These are phyloP conservation scores for Dioscorea alata DNA, from an alignment of 106 monocot genomes.

Conservation along the genomic window DNA sequence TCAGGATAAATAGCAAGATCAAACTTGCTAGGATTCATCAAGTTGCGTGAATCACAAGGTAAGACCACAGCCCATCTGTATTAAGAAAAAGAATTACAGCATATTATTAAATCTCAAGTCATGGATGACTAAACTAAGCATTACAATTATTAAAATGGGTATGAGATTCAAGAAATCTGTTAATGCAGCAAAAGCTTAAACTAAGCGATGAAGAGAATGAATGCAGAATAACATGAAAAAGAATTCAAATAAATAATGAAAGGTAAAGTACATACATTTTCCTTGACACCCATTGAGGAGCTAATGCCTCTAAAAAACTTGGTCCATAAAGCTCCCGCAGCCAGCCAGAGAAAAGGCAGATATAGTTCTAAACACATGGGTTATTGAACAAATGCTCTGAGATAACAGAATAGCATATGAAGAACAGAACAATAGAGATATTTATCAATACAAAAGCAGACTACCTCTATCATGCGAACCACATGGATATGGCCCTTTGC, in stretches of 20 bases:
- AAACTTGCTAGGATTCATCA: constrained; percentile 55
- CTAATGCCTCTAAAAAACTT: constrained; percentile 67
- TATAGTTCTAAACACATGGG: constrained; percentile 34
- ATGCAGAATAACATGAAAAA: not conserved
- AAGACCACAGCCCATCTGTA: constrained; percentile 84
- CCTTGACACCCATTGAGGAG: constrained; percentile 61
- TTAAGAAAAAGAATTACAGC: not conserved
- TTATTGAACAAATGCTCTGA: too few species aligned
- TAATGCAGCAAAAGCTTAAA: not conserved
- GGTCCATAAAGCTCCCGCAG: constrained; percentile 70
- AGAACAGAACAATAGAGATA: too few species aligned
- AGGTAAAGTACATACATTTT: constrained; percentile 48
- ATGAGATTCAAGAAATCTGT: not conserved
- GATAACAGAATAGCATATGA: too few species aligned
- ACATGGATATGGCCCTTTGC: constrained; percentile 71
- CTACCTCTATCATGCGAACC: constrained; percentile 88
- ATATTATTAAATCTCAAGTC: not conserved
- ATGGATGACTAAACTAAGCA: too few species aligned
- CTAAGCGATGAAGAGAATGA: not conserved
- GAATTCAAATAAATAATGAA: not conserved
- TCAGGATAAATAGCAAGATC: constrained; percentile 75
- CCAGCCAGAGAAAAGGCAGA: constrained; percentile 83
- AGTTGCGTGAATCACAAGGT: constrained; percentile 64
- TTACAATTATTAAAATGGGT: too few species aligned
- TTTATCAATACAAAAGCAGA: too few species aligned